These are phyloP conservation scores for Spathaspora arborariae DNA, from an alignment of 805 yeast species.

Conservation along the genomic window DNA sequence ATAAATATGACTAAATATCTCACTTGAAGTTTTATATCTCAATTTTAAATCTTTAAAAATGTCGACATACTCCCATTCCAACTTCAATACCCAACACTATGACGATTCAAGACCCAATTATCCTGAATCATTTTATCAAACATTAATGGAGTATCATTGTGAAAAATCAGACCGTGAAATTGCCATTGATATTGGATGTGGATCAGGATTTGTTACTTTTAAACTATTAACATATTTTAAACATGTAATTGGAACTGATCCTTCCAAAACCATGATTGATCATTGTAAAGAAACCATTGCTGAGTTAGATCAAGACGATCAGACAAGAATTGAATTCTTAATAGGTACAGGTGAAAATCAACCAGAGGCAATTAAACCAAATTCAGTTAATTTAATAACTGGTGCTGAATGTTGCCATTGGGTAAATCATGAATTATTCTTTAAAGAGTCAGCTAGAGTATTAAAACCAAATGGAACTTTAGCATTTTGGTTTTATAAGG, in stretches of 20 bases:
- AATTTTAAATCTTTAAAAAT: conserved; percentile 25
- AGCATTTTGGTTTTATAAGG: conserved; percentile 77
- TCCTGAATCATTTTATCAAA: conserved; percentile 33
- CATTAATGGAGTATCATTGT: conserved; percentile 14
- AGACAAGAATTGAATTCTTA: conserved; percentile 15
- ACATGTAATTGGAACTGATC: conserved; percentile 60
- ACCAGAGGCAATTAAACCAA: conserved; percentile 15
- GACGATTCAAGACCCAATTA: conserved; percentile 63
- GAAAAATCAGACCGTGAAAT: background rate
- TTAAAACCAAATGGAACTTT: conserved; percentile 63
- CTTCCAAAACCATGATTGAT: conserved; percentile 17
- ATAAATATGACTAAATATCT: background rate
- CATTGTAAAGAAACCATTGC: conserved; percentile 18
- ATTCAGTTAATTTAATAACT: conserved; percentile 58
- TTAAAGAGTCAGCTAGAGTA: conserved; percentile 44
- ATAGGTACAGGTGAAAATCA: conserved; percentile 24
- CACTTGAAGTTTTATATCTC: background rate
- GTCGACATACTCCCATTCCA: conserved; percentile 58
- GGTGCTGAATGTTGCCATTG: conserved; percentile 91
- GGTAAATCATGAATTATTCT: conserved; percentile 59
- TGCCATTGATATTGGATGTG: conserved; percentile 74
- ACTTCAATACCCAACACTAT: conserved; percentile 53
- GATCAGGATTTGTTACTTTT: conserved; percentile 71
- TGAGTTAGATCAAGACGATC: conserved; percentile 6
- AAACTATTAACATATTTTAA: conserved; percentile 44